Evolutionary conservation across 441 rosid genomes (phyloP).

Genomic region (Biscutella laevigata): DNA sequence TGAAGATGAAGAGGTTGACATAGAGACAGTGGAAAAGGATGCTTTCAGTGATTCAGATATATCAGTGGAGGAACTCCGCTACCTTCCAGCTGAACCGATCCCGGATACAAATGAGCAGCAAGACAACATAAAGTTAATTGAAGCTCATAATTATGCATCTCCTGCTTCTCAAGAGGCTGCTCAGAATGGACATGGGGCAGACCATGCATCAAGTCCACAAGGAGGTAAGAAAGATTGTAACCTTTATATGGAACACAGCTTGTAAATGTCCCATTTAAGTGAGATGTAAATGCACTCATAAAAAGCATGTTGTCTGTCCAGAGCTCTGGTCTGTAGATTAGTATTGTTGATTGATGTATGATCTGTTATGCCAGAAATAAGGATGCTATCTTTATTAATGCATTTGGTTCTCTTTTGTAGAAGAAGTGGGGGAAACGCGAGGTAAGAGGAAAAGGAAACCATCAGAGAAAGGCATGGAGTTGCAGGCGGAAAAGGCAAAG

Average conservation of each 20-base stretch:
- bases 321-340: neutral
- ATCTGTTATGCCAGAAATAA: neutral
- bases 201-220: slow-evolving; percentile 60
- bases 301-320: neutral
- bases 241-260: neutral
- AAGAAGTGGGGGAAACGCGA: slow-evolving; percentile 67
- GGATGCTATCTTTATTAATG: slow-evolving; percentile 13
- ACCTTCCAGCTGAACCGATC: slow-evolving; percentile 85
- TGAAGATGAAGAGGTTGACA: slow-evolving; percentile 93
- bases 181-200: slow-evolving; percentile 57
- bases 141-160: slow-evolving; percentile 62
- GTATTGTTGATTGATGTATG: slow-evolving; percentile 2
- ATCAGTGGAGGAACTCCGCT: slow-evolving; percentile 86
- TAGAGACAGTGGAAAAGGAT: slow-evolving; percentile 73
- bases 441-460: slow-evolving; percentile 77
- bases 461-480: slow-evolving; percentile 87
- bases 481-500: slow-evolving; percentile 92
- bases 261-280: neutral
- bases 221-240: slow-evolving; percentile 48
- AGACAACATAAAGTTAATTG: slow-evolving; percentile 62
- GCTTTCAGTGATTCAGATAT: slow-evolving; percentile 88
- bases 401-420: slow-evolving; percentile 29
- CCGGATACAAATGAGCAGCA: slow-evolving; percentile 66
- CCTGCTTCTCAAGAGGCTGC: slow-evolving; percentile 71
- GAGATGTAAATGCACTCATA: neutral